Conservation (phyloP, 164 flowering plant species). For the Sextonia rubra region DNA sequence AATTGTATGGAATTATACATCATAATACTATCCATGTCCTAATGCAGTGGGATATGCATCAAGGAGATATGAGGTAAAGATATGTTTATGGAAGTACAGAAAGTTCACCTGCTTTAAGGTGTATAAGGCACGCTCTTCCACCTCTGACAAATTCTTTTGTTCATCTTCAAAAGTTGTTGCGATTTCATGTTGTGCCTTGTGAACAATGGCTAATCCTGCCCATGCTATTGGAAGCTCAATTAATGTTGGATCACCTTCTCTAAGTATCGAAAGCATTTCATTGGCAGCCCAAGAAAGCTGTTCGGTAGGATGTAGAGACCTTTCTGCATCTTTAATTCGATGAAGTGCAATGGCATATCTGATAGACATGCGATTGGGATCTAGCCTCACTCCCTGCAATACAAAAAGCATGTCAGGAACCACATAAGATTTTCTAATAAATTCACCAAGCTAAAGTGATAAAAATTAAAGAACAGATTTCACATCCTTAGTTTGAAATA, state of each 20-base stretch:
- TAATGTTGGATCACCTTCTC: conserved; percentile 68
- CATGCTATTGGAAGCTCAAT: conserved; percentile 73
- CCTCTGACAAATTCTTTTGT: conserved; percentile 50
- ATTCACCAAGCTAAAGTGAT: too few species aligned
- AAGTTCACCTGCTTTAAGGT: conserved; percentile 66
- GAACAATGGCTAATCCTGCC: conserved; percentile 92
- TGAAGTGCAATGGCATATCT: conserved; percentile 85
- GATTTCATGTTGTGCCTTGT: conserved; percentile 87
- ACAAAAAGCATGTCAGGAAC: not conserved
- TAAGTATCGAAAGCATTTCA: conserved; percentile 93
- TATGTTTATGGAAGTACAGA: not conserved
- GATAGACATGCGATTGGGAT: conserved; percentile 78
- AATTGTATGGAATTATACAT: not conserved
- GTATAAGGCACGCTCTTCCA: conserved; percentile 66
- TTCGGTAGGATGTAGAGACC: conserved; percentile 75
- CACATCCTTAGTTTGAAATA: too few species aligned
- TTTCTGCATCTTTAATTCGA: conserved; percentile 84
- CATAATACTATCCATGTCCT: not conserved
- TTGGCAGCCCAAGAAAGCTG: conserved; percentile 92
- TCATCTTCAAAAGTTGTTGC: conserved; percentile 60
- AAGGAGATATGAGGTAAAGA: not conserved
- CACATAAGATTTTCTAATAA: too few species aligned
- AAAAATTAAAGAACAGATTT: too few species aligned
- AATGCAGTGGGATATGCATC: not conserved
- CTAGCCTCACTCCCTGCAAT: conserved; percentile 77